A percentile compares a stretch with the other conserved stretches of the same genome.
Evolutionary conservation across 1,284 basidiomycete genomes (phyloP).

Genomic region (Trametes hirsuta): DNA sequence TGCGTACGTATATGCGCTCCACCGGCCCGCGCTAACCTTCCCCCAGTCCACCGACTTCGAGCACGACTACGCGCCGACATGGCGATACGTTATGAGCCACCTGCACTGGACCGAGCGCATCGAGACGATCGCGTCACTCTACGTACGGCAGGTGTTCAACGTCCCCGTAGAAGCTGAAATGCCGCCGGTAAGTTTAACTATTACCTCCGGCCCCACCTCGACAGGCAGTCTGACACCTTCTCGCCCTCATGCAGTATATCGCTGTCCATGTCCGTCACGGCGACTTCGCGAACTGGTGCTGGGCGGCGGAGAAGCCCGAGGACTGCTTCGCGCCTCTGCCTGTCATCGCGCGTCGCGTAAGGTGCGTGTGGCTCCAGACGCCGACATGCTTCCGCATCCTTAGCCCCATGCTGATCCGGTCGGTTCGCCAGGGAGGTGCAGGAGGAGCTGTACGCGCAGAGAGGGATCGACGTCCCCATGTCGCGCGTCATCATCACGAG

Average conservation of each 20-base stretch:
- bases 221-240: background rate
- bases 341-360: constrained; percentile 59
- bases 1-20: constrained; percentile 18
- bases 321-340: constrained; percentile 67
- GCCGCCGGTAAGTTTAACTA: constrained; percentile 42
- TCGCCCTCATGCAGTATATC: constrained; percentile 49
- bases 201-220: constrained; percentile 28
- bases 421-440: constrained; percentile 52
- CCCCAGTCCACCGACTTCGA: constrained; percentile 46
- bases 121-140: constrained; percentile 41
- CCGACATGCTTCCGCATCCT: too few species aligned
- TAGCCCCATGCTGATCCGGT: background rate
- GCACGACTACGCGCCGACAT: constrained; percentile 50
- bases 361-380: constrained; percentile 19
- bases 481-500: constrained; percentile 71
- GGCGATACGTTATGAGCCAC: constrained; percentile 50
- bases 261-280: constrained; percentile 65
- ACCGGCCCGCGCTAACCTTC: background rate
- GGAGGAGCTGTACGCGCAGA: constrained; percentile 51
- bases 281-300: constrained; percentile 58
- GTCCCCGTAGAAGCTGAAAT: constrained; percentile 40
- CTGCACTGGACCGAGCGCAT: constrained; percentile 48
- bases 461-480: constrained; percentile 49
- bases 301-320: constrained; percentile 44
- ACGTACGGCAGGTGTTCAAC: constrained; percentile 46